Percentiles rank a stretch among this genome's conserved stretches.
Conservation (phyloP, 1,284 basidiomycete species). For the Marasmius tenuissimus region DNA sequence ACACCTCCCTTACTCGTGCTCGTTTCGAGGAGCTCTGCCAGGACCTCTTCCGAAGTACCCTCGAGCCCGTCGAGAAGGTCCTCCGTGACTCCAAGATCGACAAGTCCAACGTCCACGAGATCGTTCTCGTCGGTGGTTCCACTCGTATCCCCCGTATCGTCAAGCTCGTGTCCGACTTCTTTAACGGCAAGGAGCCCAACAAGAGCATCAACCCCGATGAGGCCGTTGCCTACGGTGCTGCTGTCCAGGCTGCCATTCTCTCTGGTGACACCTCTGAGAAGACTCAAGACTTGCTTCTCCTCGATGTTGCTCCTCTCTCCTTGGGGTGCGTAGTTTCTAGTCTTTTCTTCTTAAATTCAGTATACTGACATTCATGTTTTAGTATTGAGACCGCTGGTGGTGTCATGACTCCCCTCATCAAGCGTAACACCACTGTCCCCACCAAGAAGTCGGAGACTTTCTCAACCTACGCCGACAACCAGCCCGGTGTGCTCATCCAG, state of each 20-base stretch:
- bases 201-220: conserved; percentile 99
- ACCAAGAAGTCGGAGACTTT: conserved; percentile 99
- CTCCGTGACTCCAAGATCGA: conserved; percentile 98
- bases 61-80: conserved; percentile 99
- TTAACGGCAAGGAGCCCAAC: conserved; percentile 94
- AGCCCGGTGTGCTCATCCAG: conserved; percentile 98
- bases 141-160: conserved; percentile 99
- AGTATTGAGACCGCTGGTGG: conserved; percentile 98
- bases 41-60: conserved; percentile 95
- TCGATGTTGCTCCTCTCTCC: conserved; percentile 96
- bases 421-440: conserved; percentile 98
- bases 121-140: conserved; percentile 97
- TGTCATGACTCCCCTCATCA: conserved; percentile 98
- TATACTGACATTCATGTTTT: background rate
- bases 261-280: conserved; percentile 93
- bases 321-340: conserved; percentile 50
- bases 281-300: conserved; percentile 94
- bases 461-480: conserved; percentile 99
- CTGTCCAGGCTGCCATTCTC: conserved; percentile 97
- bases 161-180: conserved; percentile 98
- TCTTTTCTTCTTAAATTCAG: background rate
- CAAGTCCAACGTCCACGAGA: conserved; percentile 94
- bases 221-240: conserved; percentile 99
- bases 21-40: conserved; percentile 99
- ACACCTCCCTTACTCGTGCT: conserved; percentile 96